Evolutionary conservation across 768 basidiomycete genomes (phyloP).

Genomic region (Termitomyces sp.): DNA sequence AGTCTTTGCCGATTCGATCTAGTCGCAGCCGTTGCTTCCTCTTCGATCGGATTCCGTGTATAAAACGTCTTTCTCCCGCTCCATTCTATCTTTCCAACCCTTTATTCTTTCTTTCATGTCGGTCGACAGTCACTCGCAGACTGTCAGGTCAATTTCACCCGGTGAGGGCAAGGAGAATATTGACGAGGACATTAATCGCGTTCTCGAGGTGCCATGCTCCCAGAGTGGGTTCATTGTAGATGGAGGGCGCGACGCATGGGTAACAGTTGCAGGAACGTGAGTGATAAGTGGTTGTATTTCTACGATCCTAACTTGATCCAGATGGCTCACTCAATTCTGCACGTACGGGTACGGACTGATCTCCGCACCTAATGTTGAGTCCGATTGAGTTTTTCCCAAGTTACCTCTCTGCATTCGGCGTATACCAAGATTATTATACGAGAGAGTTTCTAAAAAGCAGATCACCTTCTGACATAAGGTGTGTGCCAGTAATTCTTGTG

Average conservation of each 20-base stretch:
- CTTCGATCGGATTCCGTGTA: slow-evolving; percentile 1
- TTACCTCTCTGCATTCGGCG: slow-evolving; percentile 38
- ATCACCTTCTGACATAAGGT: slow-evolving; percentile 42
- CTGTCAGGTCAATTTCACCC: neutral
- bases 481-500: slow-evolving; percentile 1
- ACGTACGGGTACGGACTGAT: slow-evolving; percentile 32
- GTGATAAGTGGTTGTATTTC: slow-evolving; percentile 12
- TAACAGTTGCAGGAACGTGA: slow-evolving; percentile 38
- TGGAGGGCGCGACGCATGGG: slow-evolving; percentile 35
- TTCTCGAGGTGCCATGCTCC: neutral
- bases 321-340: slow-evolving; percentile 40
- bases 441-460: slow-evolving; percentile 29
- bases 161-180: neutral
- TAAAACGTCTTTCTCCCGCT: neutral
- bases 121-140: slow-evolving; percentile 3
- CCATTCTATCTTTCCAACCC: neutral
- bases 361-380: neutral
- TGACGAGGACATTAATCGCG: neutral
- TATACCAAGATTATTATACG: slow-evolving; percentile 45
- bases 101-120: neutral
- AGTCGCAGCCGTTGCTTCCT: slow-evolving; percentile 1
- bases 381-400: slow-evolving; percentile 25
- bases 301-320: slow-evolving; percentile 7
- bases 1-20: neutral
- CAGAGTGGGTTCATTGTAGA: slow-evolving; percentile 16